These are phyloP conservation scores for Alternaria brassicicola DNA, from an alignment of 2,329 filamentous ascomycete genomes.

Conservation along the genomic window DNA sequence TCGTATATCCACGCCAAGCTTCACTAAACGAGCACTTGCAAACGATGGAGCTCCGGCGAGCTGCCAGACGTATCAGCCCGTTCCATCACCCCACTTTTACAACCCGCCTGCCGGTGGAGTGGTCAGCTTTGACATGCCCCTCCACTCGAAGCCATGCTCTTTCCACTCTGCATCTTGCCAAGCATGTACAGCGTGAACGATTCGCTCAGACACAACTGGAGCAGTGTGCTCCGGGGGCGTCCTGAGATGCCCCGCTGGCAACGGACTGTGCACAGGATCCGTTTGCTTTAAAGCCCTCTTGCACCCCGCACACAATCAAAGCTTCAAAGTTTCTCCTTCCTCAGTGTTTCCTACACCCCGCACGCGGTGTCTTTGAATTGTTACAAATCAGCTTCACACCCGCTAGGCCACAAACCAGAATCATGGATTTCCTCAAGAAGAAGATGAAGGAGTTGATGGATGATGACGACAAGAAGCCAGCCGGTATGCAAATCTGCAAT, in stretches of 20 bases:
- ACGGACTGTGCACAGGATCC: slow-evolving; percentile 12
- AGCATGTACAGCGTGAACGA: slow-evolving; percentile 23
- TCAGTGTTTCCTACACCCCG: background rate
- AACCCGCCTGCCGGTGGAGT: slow-evolving; percentile 20
- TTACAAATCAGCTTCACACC: background rate
- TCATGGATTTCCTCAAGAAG: slow-evolving; percentile 56
- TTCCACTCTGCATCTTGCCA: slow-evolving; percentile 24
- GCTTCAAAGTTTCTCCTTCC: slow-evolving; percentile 13
- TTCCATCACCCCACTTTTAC: slow-evolving; percentile 34
- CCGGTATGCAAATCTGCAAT: slow-evolving; percentile 18
- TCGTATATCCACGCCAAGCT: slow-evolving; percentile 33
- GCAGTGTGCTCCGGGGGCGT: slow-evolving; percentile 2
- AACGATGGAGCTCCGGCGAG: slow-evolving; percentile 27
- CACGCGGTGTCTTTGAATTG: background rate
- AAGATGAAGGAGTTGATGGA: slow-evolving; percentile 54
- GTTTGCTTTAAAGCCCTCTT: slow-evolving; percentile 29
- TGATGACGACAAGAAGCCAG: slow-evolving; percentile 46
- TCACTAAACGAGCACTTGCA: slow-evolving; percentile 24
- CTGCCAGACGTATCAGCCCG: slow-evolving; percentile 31
- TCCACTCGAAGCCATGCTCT: slow-evolving; percentile 14
- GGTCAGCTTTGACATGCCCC: slow-evolving; percentile 11
- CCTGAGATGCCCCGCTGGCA: slow-evolving; percentile 19
- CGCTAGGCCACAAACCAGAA: background rate
- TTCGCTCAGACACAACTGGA: slow-evolving; percentile 15
- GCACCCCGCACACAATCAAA: slow-evolving; percentile 10